phyloP scores from a whole-genome alignment of 768 basidiomycete species.

The Filobasidium wieringae region DNA sequence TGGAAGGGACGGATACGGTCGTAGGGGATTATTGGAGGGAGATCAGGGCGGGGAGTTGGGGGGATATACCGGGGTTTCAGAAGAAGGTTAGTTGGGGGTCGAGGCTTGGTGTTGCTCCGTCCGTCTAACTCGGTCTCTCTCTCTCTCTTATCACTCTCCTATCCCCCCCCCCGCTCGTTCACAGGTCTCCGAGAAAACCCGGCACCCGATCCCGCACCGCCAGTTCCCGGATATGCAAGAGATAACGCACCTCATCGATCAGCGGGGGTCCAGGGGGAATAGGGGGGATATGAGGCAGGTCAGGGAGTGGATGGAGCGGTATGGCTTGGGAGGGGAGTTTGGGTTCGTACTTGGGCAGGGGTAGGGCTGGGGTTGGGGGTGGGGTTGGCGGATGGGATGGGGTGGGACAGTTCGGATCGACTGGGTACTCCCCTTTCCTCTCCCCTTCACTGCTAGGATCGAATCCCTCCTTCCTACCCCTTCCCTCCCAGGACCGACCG shows the following conservation, averaged over 20 bases:
- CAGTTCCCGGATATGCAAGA: slow-evolving; percentile 36
- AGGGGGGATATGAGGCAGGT: slow-evolving; percentile 41
- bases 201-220: slow-evolving; percentile 20
- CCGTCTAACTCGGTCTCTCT: too few relatives aligned
- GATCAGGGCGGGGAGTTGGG: slow-evolving; percentile 40
- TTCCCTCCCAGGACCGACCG: too few relatives aligned
- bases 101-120: not conserved
- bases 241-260: slow-evolving; percentile 36
- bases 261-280: slow-evolving; percentile 36
- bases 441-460: too few relatives aligned
- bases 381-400: not conserved
- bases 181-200: slow-evolving; percentile 38
- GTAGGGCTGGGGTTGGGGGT: slow-evolving; percentile 2
- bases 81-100: slow-evolving; percentile 31
- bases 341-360: slow-evolving; percentile 26
- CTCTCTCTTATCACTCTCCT: not conserved
- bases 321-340: slow-evolving; percentile 38
- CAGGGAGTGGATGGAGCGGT: slow-evolving; percentile 31
- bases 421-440: too few relatives aligned
- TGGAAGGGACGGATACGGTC: slow-evolving; percentile 34
- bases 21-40: slow-evolving; percentile 37
- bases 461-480: too few relatives aligned
- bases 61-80: slow-evolving; percentile 41
- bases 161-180: not conserved
- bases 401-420: too few relatives aligned